Evolutionary conservation across 2,329 filamentous ascomycete species (phyloP).

Genomic region (Stachybotrys elegans): DNA sequence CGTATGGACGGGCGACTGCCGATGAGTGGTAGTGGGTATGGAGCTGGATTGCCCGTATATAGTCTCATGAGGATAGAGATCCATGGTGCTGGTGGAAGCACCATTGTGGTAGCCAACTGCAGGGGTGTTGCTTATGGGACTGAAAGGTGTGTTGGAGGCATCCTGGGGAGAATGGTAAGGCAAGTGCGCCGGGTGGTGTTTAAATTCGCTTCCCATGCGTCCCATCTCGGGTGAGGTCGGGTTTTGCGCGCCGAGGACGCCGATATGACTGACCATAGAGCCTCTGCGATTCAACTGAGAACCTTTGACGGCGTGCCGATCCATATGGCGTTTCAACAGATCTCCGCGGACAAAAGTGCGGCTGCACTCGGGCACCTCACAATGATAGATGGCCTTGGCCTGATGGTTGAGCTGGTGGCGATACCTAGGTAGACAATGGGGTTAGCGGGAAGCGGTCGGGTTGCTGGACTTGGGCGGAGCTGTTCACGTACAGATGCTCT

Average conservation of each 20-base stretch:
- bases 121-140: constrained; percentile 39
- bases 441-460: too few species aligned
- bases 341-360: constrained; percentile 92
- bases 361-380: constrained; percentile 86
- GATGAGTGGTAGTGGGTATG: constrained; percentile 14
- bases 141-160: constrained; percentile 38
- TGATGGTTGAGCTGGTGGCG: constrained; percentile 94
- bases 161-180: constrained; percentile 44
- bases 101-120: constrained; percentile 23
- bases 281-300: constrained; percentile 73
- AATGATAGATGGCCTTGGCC: constrained; percentile 91
- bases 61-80: constrained; percentile 37
- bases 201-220: constrained; percentile 34
- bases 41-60: constrained; percentile 23
- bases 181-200: constrained; percentile 32
- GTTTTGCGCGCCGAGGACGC: constrained; percentile 33
- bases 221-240: constrained; percentile 44
- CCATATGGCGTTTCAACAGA: constrained; percentile 78
- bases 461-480: too few species aligned
- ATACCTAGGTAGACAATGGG: too few species aligned
- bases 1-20: constrained; percentile 33
- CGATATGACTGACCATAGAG: constrained; percentile 31
- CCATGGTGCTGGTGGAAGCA: constrained; percentile 26
- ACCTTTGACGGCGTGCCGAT: constrained; percentile 74
- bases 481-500: constrained; percentile 73